Percentiles rank a stretch among this genome's conserved stretches.
Conservation (phyloP, 371 early-diverging fungal species). For the Syncephalastrum racemosum region DNA sequence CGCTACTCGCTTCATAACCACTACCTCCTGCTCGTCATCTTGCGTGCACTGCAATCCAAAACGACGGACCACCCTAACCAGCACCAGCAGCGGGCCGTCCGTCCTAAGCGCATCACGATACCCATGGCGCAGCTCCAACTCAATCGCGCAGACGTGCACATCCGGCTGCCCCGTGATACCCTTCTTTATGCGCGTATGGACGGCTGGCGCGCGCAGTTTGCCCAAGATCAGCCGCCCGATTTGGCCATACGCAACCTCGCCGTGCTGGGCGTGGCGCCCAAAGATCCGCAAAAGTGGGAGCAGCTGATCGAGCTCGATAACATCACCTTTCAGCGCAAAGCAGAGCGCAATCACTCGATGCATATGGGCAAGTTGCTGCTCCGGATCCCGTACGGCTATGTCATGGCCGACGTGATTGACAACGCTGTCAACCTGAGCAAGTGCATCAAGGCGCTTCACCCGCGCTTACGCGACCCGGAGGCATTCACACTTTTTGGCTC, state of each 20-base stretch:
- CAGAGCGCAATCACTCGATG: background rate
- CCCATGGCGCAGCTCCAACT: conserved; percentile 27
- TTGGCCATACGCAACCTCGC: conserved; percentile 24
- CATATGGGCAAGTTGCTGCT: conserved; percentile 29
- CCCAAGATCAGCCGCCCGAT: conserved; percentile 4
- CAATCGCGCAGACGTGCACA: conserved; percentile 29
- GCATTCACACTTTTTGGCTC: conserved; percentile 37
- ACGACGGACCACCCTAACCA: background rate
- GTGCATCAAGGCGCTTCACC: conserved; percentile 30
- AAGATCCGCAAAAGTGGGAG: conserved; percentile 32
- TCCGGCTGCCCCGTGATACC: conserved; percentile 21
- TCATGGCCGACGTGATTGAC: conserved; percentile 42
- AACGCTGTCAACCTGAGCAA: conserved; percentile 35
- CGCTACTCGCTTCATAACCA: conserved; percentile 29
- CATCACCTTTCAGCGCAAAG: conserved; percentile 23
- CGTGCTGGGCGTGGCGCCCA: conserved; percentile 26
- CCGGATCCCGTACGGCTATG: conserved; percentile 41
- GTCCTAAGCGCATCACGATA: background rate
- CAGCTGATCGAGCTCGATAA: conserved; percentile 39
- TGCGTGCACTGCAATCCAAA: conserved; percentile 2
- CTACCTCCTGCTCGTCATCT: conserved; percentile 26
- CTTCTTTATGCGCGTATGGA: conserved; percentile 34
- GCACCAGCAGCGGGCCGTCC: background rate
- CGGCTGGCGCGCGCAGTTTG: conserved; percentile 22
- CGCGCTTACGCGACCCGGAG: conserved; percentile 23